phyloP scores from a whole-genome alignment of 2,329 filamentous ascomycete genomes.

The Fonsecaea multimorphosa region DNA sequence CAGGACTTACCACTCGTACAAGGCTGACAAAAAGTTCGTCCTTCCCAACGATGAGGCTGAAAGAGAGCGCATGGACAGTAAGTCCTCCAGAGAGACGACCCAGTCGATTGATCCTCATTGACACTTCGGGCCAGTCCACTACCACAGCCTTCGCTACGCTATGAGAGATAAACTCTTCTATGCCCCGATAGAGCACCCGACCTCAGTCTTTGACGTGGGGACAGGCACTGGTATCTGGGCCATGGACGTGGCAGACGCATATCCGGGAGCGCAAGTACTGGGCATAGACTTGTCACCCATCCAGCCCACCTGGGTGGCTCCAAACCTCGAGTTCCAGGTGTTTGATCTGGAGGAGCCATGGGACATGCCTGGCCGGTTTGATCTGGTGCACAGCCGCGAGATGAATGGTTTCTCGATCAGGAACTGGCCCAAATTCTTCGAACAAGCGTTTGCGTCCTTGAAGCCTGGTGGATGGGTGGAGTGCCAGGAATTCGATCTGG shows the following conservation, averaged over 20 bases:
- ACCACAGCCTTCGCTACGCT: conserved; percentile 39
- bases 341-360: conserved; percentile 65
- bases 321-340: conserved; percentile 59
- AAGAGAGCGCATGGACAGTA: conserved; percentile 45
- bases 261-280: conserved; percentile 41
- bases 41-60: conserved; percentile 48
- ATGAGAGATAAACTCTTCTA: conserved; percentile 37
- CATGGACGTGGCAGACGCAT: conserved; percentile 44
- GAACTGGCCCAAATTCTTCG: conserved; percentile 25
- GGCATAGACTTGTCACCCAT: conserved; percentile 47
- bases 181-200: conserved; percentile 40
- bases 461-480: conserved; percentile 27
- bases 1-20: conserved; percentile 35
- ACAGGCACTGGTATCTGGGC: conserved; percentile 54
- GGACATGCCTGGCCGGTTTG: conserved; percentile 63
- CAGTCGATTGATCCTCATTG: neutral
- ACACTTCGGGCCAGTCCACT: conserved; percentile 36
- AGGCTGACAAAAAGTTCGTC: conserved; percentile 43
- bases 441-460: conserved; percentile 40
- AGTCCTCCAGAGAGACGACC: neutral
- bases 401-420: conserved; percentile 27
- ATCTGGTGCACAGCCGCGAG: conserved; percentile 57
- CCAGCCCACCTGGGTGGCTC: conserved; percentile 54
- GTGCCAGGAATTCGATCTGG: conserved; percentile 23
- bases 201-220: conserved; percentile 46